Evolutionary conservation across 257 asterid species (phyloP).

Genomic region (Nicotiana obtusifolia): DNA sequence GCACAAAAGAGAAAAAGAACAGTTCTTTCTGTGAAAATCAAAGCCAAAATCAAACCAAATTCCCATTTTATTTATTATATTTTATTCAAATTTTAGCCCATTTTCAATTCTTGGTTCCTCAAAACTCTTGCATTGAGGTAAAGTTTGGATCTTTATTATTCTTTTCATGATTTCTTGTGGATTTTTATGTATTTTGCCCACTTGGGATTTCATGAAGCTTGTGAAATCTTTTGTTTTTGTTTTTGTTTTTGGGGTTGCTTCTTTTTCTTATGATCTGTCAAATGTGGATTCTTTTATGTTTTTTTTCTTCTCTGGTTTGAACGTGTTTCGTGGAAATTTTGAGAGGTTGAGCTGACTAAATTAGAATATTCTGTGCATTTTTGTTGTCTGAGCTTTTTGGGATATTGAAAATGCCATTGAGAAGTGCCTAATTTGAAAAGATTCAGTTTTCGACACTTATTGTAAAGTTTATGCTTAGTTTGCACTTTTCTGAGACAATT

Average conservation of each 20-base stretch:
- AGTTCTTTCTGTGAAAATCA: background rate
- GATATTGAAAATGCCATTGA: background rate
- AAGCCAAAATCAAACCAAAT: background rate
- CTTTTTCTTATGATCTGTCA: background rate
- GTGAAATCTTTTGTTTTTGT: background rate
- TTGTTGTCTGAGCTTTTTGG: background rate
- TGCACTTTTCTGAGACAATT: background rate
- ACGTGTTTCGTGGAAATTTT: background rate
- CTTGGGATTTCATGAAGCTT: background rate
- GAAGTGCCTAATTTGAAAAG: background rate
- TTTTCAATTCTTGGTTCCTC: conserved; percentile 4
- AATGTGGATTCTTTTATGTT: background rate
- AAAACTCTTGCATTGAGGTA: conserved; percentile 23
- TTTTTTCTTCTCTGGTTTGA: background rate
- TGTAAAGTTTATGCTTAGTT: background rate
- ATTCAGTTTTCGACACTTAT: background rate
- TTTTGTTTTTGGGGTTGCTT: background rate
- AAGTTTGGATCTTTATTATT: background rate
- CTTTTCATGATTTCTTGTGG: background rate
- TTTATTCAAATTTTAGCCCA: background rate
- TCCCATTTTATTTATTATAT: background rate
- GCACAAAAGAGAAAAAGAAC: background rate
- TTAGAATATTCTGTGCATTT: background rate
- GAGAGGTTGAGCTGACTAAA: background rate
- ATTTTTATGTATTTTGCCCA: background rate